phyloP scores from a whole-genome alignment of 495 filamentous ascomycete genomes.

The Talaromyces ruber region DNA sequence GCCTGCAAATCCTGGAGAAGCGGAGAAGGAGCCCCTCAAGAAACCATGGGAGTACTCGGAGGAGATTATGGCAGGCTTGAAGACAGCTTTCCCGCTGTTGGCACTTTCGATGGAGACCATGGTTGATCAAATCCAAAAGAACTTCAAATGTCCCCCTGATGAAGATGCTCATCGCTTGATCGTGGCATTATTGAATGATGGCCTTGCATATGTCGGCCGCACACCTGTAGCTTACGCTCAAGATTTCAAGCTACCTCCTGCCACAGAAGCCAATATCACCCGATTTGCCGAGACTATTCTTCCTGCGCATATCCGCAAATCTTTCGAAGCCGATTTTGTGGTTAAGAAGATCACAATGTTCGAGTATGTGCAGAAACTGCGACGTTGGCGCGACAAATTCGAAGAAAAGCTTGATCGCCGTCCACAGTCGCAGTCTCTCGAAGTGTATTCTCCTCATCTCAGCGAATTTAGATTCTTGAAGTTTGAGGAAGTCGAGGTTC shows the following conservation, averaged over 20 bases:
- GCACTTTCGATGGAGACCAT: slow-evolving; percentile 98
- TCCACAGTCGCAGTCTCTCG: slow-evolving; percentile 57
- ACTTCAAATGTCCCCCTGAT: slow-evolving; percentile 97
- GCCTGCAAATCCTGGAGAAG: slow-evolving; percentile 17
- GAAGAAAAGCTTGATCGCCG: slow-evolving; percentile 96
- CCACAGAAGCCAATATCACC: slow-evolving; percentile 92
- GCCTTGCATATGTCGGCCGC: slow-evolving; percentile 76
- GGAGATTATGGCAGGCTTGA: slow-evolving; percentile 86
- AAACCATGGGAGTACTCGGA: slow-evolving; percentile 95
- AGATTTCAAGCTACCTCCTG: slow-evolving; percentile 79
- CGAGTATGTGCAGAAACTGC: slow-evolving; percentile 94
- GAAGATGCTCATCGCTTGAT: slow-evolving; percentile 98
- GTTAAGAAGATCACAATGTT: slow-evolving; percentile 87
- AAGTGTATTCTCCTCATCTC: slow-evolving; percentile 76
- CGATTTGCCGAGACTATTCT: slow-evolving; percentile 95
- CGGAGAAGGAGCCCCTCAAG: slow-evolving; percentile 42
- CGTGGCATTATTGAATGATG: slow-evolving; percentile 92
- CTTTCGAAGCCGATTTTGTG: slow-evolving; percentile 96
- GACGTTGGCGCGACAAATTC: slow-evolving; percentile 95
- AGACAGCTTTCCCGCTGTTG: slow-evolving; percentile 92
- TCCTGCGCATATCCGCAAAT: slow-evolving; percentile 81
- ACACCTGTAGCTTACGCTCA: slow-evolving; percentile 77
- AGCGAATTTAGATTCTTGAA: slow-evolving; percentile 96
- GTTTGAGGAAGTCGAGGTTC: slow-evolving; percentile 97
- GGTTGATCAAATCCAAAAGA: slow-evolving; percentile 96